These are phyloP conservation scores for Tylopilus plumbeoviolaceoides DNA, from an alignment of 768 basidiomycete genomes.

Conservation along the genomic window DNA sequence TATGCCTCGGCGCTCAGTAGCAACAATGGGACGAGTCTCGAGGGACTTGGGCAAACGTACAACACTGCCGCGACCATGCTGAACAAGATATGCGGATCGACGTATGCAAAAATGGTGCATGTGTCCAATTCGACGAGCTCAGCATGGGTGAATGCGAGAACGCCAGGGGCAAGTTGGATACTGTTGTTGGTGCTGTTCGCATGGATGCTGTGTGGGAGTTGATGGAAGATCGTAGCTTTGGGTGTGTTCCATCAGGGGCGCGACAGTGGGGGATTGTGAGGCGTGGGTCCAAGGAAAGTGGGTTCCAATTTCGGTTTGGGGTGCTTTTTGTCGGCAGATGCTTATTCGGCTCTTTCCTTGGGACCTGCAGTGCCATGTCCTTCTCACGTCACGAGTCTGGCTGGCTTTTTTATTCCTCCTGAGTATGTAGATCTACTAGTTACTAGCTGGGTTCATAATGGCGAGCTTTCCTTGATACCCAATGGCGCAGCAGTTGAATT, in stretches of 20 bases:
- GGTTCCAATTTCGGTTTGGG: not conserved
- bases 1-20: conserved; percentile 47
- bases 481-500: not conserved
- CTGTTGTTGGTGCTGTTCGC: conserved; percentile 10
- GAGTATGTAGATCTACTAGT: conserved; percentile 2
- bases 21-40: conserved; percentile 29
- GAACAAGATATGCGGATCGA: conserved; percentile 46
- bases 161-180: conserved; percentile 6
- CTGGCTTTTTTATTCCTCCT: not conserved
- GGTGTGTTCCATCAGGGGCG: no score
- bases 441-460: not conserved
- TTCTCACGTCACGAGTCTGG: not conserved
- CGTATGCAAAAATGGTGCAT: conserved; percentile 35
- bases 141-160: conserved; percentile 5
- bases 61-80: conserved; percentile 42
- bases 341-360: not conserved
- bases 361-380: not conserved
- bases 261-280: no score
- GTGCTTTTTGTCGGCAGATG: not conserved
- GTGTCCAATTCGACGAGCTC: conserved; percentile 7
- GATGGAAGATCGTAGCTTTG: not conserved
- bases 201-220: conserved; percentile 7
- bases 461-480: not conserved
- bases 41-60: conserved; percentile 47
- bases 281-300: no score